Evolutionary conservation across 805 yeast genomes (phyloP), one percentile per base, ranked within the genome.

Genomic region (Yamadazyma sp.): DNA sequence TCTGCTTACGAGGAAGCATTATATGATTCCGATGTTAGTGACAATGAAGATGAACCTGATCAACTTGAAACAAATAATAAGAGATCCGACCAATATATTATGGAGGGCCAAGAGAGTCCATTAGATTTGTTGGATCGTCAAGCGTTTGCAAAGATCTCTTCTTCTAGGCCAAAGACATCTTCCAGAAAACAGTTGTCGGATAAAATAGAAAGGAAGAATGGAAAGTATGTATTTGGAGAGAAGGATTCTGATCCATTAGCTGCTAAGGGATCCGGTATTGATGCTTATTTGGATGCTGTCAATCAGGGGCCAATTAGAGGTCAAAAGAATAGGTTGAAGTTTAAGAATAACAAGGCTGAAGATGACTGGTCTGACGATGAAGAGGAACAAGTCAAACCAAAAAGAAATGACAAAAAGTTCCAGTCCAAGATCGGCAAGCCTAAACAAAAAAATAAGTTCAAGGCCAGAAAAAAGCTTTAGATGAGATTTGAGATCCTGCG

Each of bases 1-100:
- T 86, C 95, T 41, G 97, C 95, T 24, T 88, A 85, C 52, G 99
- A 93, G 53, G 93, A 85, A 57, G 97, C 95, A 0, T 67, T 93
- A 30, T 86, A 91, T 61, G 95, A 83, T 37, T 76, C 80, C 6
- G 73, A 65, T 16, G 77, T 75, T 26, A 77, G 83, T 36, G 85
- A 78, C 22, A 75, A 67, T 5, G 82, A 72, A 14, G 78, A 69
- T 22, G 77, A 67, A 4, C 41, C 38, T 7, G 40, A 48, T 9
- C 42, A 37, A 35, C 84, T 77, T 24, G 75, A 64, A 5, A 14
- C 21, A 6, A 77, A 66, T 5, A 57, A 53, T 17, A 50, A 53
- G 38, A 59, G 57, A 38, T 57, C 73, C 24, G 69, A 72, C 42
- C 87, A 84, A 54, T 91, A 71, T 56, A 87, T 91, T 53, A 65